These are phyloP conservation scores for Symbiotaphrina buchneri DNA, from an alignment of 495 filamentous ascomycete genomes.

Conservation along the genomic window DNA sequence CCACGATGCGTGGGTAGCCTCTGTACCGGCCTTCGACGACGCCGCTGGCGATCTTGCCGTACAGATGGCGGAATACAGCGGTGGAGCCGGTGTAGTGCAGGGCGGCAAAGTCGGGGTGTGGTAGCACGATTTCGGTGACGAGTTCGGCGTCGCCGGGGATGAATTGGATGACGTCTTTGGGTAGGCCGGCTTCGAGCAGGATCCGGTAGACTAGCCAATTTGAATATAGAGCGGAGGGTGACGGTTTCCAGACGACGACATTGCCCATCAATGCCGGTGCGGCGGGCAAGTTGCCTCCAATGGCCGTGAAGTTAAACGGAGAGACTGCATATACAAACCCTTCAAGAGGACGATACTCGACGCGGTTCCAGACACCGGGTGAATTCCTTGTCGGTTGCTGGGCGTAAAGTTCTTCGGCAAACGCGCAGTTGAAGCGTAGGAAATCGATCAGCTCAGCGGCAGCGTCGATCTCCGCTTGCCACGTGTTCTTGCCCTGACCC, in stretches of 20 bases:
- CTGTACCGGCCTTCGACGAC: constrained; percentile 44
- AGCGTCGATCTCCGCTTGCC: constrained; percentile 91
- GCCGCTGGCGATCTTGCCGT: constrained; percentile 44
- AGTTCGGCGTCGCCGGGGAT: constrained; percentile 55
- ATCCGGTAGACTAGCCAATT: constrained; percentile 62
- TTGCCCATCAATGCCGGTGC: constrained; percentile 63
- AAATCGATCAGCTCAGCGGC: constrained; percentile 86
- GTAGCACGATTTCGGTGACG: constrained; percentile 44
- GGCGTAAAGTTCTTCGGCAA: constrained; percentile 68
- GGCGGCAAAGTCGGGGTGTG: constrained; percentile 46
- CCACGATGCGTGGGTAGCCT: constrained; percentile 62
- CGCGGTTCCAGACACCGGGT: constrained; percentile 59
- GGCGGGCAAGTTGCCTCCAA: constrained; percentile 55
- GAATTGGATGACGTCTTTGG: constrained; percentile 62
- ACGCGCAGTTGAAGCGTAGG: constrained; percentile 65
- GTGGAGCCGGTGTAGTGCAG: constrained; percentile 72
- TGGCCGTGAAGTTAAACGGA: constrained; percentile 81
- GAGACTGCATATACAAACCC: constrained; percentile 74
- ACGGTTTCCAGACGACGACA: constrained; percentile 79
- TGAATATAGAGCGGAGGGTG: constrained; percentile 50
- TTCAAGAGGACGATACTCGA: constrained; percentile 66
- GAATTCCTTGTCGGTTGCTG: constrained; percentile 63
- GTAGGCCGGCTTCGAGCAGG: constrained; percentile 70
- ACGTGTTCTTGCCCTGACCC: constrained; percentile 88
- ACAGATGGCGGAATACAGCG: constrained; percentile 55